phyloP scores from a whole-genome alignment of 768 basidiomycete species.

The Naganishia onofrii region DNA sequence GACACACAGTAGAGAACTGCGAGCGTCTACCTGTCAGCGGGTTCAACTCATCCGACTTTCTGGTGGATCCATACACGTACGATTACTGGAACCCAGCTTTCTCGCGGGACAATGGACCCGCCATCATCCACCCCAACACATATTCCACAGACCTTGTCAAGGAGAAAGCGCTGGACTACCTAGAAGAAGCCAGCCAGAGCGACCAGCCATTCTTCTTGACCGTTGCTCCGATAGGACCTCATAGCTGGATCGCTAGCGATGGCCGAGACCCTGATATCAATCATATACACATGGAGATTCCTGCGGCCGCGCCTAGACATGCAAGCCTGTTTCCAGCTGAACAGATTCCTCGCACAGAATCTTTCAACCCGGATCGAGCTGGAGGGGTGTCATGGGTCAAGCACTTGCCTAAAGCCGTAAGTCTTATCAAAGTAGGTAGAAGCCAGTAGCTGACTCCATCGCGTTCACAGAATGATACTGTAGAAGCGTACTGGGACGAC shows the following conservation, averaged over 20 bases:
- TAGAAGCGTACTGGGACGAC: slow-evolving; percentile 34
- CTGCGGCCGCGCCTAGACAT: slow-evolving; percentile 30
- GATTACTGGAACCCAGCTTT: slow-evolving; percentile 29
- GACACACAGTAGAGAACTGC: slow-evolving; percentile 28
- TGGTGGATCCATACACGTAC: slow-evolving; percentile 38
- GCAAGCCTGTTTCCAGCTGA: slow-evolving; percentile 30
- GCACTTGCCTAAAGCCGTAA: slow-evolving; percentile 15
- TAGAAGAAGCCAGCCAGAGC: slow-evolving; percentile 24
- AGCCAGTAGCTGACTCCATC: not conserved
- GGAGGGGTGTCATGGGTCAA: slow-evolving; percentile 36
- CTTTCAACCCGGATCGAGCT: slow-evolving; percentile 23
- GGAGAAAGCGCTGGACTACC: slow-evolving; percentile 25
- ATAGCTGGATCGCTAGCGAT: not conserved
- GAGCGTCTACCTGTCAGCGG: slow-evolving; percentile 20
- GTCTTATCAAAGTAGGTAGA: not conserved
- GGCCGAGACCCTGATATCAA: not conserved
- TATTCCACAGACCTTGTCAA: slow-evolving; percentile 34
- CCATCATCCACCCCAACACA: slow-evolving; percentile 20
- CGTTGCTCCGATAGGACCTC: slow-evolving; percentile 31
- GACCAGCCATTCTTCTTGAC: slow-evolving; percentile 36
- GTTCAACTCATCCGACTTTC: slow-evolving; percentile 27
- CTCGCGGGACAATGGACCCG: not conserved
- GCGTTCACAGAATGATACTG: not conserved
- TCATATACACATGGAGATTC: slow-evolving; percentile 24
- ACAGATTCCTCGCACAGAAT: slow-evolving; percentile 6